Conservation (phyloP, 2,329 filamentous ascomycete genomes). For the Bipolaris sorokiniana region DNA sequence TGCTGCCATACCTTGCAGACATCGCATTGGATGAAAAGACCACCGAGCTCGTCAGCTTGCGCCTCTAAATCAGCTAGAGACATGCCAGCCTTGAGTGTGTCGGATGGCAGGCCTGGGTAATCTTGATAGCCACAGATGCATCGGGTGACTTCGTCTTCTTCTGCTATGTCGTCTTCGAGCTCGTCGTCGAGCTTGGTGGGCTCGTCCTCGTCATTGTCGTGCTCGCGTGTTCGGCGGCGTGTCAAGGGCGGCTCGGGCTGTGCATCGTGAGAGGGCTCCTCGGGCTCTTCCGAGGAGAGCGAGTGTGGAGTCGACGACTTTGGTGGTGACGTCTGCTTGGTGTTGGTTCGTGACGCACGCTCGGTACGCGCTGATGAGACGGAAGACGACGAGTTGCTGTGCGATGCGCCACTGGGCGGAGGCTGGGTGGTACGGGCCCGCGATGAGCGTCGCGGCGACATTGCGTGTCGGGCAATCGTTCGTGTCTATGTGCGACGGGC, state of each 20-base stretch:
- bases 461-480: slow-evolving; percentile 36
- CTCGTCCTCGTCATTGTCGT: slow-evolving; percentile 66
- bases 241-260: slow-evolving; percentile 71
- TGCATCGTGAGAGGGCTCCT: slow-evolving; percentile 60
- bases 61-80: slow-evolving; percentile 62
- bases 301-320: slow-evolving; percentile 78
- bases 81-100: slow-evolving; percentile 62
- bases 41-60: slow-evolving; percentile 77
- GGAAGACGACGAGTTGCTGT: slow-evolving; percentile 77
- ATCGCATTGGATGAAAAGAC: slow-evolving; percentile 98
- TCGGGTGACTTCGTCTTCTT: slow-evolving; percentile 87
- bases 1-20: slow-evolving; percentile 99
- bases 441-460: slow-evolving; percentile 86
- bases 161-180: slow-evolving; percentile 66
- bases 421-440: slow-evolving; percentile 82
- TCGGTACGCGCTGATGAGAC: slow-evolving; percentile 75
- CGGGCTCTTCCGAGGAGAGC: slow-evolving; percentile 70
- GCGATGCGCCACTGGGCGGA: slow-evolving; percentile 66
- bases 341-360: slow-evolving; percentile 72
- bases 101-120: slow-evolving; percentile 77
- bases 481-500: not conserved
- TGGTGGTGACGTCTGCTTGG: slow-evolving; percentile 73
- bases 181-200: slow-evolving; percentile 58
- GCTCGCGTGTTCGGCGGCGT: slow-evolving; percentile 78
- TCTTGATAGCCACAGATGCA: slow-evolving; percentile 95